These are phyloP conservation scores for Starmerella riodocensis DNA, from an alignment of 805 yeast species.

Conservation along the genomic window DNA sequence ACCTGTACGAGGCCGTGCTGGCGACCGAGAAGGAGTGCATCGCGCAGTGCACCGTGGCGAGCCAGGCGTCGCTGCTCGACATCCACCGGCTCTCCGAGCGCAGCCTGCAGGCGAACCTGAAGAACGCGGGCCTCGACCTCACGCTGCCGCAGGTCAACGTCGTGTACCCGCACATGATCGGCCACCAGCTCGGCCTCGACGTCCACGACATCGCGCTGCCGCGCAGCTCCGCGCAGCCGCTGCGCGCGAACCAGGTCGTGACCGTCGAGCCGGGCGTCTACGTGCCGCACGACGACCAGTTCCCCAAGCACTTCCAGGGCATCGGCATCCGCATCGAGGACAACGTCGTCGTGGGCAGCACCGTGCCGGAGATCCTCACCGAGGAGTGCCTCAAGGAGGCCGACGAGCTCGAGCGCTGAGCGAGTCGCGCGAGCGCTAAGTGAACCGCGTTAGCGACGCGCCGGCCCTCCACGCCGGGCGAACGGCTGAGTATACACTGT, in stretches of 20 bases:
- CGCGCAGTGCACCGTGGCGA: constrained; percentile 43
- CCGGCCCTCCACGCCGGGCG: too few species aligned
- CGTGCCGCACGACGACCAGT: constrained; percentile 55
- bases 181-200: constrained; percentile 89
- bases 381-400: constrained; percentile 79
- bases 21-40: constrained; percentile 72
- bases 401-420: constrained; percentile 30
- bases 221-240: constrained; percentile 25
- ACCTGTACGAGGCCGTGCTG: constrained; percentile 76
- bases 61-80: constrained; percentile 49
- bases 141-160: constrained; percentile 25
- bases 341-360: constrained; percentile 71
- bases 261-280: constrained; percentile 96
- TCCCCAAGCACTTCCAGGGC: constrained; percentile 71
- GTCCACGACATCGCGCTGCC: constrained; percentile 32
- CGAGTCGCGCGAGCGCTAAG: too few species aligned
- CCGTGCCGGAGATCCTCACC: constrained; percentile 48
- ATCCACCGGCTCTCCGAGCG: constrained; percentile 59
- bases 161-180: constrained; percentile 85
- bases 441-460: too few species aligned
- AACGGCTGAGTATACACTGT: too few species aligned
- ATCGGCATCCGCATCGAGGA: constrained; percentile 94
- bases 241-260: constrained; percentile 64
- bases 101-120: constrained; percentile 48
- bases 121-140: constrained; percentile 53